These are phyloP conservation scores for Protea cynaroides DNA, from an alignment of 164 flowering plant genomes.

Conservation along the genomic window DNA sequence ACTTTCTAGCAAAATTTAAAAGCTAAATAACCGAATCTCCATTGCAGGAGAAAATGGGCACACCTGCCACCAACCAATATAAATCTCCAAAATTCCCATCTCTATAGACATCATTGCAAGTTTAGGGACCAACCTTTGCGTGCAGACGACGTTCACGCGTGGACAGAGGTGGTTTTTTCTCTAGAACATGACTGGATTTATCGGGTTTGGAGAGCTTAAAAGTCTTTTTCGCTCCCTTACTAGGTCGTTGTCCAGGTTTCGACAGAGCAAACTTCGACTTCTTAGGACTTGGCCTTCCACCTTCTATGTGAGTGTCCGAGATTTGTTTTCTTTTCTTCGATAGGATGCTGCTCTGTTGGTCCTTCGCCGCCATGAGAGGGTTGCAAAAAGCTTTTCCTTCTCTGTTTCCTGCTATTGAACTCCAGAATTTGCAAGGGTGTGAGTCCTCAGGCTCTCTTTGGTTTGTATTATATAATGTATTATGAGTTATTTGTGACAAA, in stretches of 20 bases:
- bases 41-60: background rate
- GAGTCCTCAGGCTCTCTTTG: no score
- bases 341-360: constrained; percentile 11
- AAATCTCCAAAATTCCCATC: no score
- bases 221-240: constrained; percentile 19
- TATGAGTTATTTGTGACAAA: no score
- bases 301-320: constrained; percentile 5
- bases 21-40: no score
- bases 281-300: constrained; percentile 21
- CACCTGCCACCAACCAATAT: no score
- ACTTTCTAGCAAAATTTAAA: background rate
- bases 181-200: constrained; percentile 14
- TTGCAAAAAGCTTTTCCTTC: background rate
- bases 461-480: no score
- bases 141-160: constrained; percentile 47
- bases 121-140: constrained; percentile 45
- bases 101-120: background rate
- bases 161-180: constrained; percentile 25
- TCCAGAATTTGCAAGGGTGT: no score
- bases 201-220: constrained; percentile 19
- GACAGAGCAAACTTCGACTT: constrained; percentile 30
- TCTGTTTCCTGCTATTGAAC: background rate
- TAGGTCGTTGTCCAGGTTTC: constrained; percentile 14
- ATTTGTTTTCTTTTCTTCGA: constrained; percentile 42
- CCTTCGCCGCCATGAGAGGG: constrained; percentile 59